Base-by-base conservation (phyloP, 2,329 filamentous ascomycete genomes). In the Alternaria gansuensis region DNA sequence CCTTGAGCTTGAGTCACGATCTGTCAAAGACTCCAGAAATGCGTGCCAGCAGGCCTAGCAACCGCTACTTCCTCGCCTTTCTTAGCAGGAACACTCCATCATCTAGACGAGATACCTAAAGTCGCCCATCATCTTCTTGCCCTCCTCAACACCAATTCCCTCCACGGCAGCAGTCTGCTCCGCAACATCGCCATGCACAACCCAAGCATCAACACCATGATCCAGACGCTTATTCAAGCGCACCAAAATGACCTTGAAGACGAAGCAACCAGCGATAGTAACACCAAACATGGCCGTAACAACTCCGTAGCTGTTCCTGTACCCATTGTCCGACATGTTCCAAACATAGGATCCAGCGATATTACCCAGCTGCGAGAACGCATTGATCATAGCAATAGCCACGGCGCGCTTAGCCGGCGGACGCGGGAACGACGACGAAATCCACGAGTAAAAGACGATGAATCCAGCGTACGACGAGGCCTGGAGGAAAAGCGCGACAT, bases 261-360 rank as follows among this genome's bases (percentile, higher is more conserved):
- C 52, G 23, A 60, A 71, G 58, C 82, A 87, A 5, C 85, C 85
- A 0, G 80, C 34, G 31, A 87, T 82, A 0, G 87, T 85, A 39
- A 86, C 66, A 3, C 84, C 85, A 67, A 88, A 89, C 87, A 89
- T 89, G 68, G 85, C 80, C 13, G 84, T 82, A 5, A 89, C 87
- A 56, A 89, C 87, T 4, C 85, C 87, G 66, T 89, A 89, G 60
- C 85, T 88, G 77, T 85, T 83, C 63, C 87, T 82, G 78, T 82
- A 89, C 0, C 87, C 87, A 61, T 88, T 83, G 0, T 82, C 85
- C 24, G 80, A 77, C 49, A 89, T 79, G 51, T 81, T 77, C 87
- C 87, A 89, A 3, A 89, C 86, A 66, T 89, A 89, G 0, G 82
- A 85, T 2, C 87, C 87, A 0, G 86, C 86, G 6, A 76, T 72